Evolutionary conservation across 257 asterid species (phyloP), one percentile per base, ranked within the genome.

Genomic region (Penstemon barbatus): DNA sequence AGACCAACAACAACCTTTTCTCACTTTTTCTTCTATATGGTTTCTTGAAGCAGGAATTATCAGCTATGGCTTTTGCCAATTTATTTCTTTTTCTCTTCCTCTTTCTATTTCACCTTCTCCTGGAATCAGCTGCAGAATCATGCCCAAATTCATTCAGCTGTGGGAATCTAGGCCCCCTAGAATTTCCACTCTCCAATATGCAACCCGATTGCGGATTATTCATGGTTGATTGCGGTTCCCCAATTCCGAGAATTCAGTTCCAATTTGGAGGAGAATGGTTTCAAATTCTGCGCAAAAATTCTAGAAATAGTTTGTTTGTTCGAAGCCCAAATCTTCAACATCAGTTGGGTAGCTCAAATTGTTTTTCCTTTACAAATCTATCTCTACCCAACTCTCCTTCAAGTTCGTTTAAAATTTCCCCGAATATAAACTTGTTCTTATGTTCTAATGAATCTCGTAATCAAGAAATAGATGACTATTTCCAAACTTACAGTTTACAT

Each of bases 191-290:
- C 52, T 3, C 75, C 5, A 3, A 2, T 3, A 0, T 36, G 0
- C 39, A 44, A 5, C 58, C 69, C 3, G 56, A 52, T 0, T 84
- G 89, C 36, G 88, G 90, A 6, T 42, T 82, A 49, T 57, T 74
- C 72, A 8, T 45, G 39, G 51, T 83, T 37, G 19, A 61, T 3
- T 45, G 70, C 25, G 19, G 70, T 8, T 3, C 13, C 0, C 52
- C 33, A 7, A 0, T 4, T 40, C 94, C 82, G 46, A 41, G 0
- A 6, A 12, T 87, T 19, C 63, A 63, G 56, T 33, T 84, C 0
- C 57, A 36, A 19, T 6, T 50, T 19, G 65, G 39, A 5, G 51
- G 72, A 0, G 25, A 3, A 6, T 63, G 19, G 70, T 75, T 43
- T 48, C 3, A 12, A 0, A 48, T 75, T 50, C 0, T 18, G 19